These are phyloP conservation scores for Candida dubliniensis DNA, from an alignment of 1,139 yeast species.

Conservation along the genomic window DNA sequence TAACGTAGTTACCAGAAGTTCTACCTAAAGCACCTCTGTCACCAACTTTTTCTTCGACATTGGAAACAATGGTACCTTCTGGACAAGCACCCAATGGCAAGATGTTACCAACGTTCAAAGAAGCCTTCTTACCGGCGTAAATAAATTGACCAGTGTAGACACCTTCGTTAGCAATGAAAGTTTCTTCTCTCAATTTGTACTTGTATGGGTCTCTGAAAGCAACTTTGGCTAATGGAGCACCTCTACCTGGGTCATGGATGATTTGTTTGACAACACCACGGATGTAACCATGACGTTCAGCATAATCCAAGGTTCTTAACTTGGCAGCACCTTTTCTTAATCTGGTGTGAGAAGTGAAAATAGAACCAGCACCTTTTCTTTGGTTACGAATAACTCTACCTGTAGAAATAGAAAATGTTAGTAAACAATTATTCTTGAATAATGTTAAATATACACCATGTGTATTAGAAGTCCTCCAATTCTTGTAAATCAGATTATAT, in stretches of 20 bases:
- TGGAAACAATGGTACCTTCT: constrained; percentile 98
- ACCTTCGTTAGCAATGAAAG: constrained; percentile 99
- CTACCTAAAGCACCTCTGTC: constrained; percentile 99
- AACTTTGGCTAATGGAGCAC: constrained; percentile 99
- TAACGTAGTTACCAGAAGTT: constrained; percentile 99
- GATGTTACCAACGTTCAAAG: constrained; percentile 95
- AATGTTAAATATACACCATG: neutral
- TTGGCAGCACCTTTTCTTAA: constrained; percentile 99
- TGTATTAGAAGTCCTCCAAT: neutral
- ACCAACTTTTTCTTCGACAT: constrained; percentile 99
- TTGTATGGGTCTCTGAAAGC: constrained; percentile 99
- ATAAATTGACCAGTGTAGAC: constrained; percentile 98
- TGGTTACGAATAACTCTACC: constrained; percentile 99
- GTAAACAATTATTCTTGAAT: constrained; percentile 13
- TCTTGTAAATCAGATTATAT: neutral
- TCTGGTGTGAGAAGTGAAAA: constrained; percentile 99
- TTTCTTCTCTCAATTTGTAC: constrained; percentile 97
- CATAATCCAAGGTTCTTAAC: constrained; percentile 98
- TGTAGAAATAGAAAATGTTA: constrained; percentile 29
- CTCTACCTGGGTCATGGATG: constrained; percentile 99
- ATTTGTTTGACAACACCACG: constrained; percentile 99
- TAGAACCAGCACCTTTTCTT: constrained; percentile 99
- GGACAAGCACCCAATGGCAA: constrained; percentile 97
- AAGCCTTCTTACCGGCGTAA: constrained; percentile 99
- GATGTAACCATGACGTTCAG: constrained; percentile 99